Evolutionary conservation across 768 basidiomycete species (phyloP).

Genomic region (Rhodotorula babjevae): DNA sequence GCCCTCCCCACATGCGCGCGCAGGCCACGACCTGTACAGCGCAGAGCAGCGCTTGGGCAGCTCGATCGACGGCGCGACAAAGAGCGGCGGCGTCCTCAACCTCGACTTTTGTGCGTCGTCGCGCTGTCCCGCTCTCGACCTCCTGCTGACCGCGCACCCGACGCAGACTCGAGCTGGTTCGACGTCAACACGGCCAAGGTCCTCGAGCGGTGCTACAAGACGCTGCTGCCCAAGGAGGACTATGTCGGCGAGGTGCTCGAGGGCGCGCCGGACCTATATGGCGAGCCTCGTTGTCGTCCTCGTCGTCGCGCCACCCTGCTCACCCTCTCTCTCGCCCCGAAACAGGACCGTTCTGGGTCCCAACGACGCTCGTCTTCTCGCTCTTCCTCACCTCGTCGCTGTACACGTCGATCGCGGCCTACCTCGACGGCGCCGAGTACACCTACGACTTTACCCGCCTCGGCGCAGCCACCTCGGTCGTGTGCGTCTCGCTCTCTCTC

Average conservation of each 20-base stretch:
- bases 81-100: conserved; percentile 33
- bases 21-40: conserved; percentile 11
- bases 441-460: conserved; percentile 83
- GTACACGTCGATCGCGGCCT: conserved; percentile 78
- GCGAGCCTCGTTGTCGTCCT: neutral
- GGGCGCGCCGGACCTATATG: conserved; percentile 36
- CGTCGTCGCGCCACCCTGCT: neutral
- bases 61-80: conserved; percentile 30
- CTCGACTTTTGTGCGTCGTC: conserved; percentile 29
- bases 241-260: conserved; percentile 35
- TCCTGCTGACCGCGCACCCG: neutral
- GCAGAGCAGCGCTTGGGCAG: conserved; percentile 12
- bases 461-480: conserved; percentile 71
- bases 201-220: conserved; percentile 41
- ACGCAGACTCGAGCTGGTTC: conserved; percentile 67
- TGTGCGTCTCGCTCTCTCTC: conserved; percentile 44
- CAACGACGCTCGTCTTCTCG: conserved; percentile 87
- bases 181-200: conserved; percentile 60
- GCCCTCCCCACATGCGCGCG: conserved; percentile 11
- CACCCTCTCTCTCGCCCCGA: conserved; percentile 49
- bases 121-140: neutral
- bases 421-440: conserved; percentile 64
- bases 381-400: conserved; percentile 92
- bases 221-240: conserved; percentile 42
- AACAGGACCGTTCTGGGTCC: conserved; percentile 91